phyloP scores from a whole-genome alignment of 163 green algal genomes.

The Trebouxia gelatinosa region DNA sequence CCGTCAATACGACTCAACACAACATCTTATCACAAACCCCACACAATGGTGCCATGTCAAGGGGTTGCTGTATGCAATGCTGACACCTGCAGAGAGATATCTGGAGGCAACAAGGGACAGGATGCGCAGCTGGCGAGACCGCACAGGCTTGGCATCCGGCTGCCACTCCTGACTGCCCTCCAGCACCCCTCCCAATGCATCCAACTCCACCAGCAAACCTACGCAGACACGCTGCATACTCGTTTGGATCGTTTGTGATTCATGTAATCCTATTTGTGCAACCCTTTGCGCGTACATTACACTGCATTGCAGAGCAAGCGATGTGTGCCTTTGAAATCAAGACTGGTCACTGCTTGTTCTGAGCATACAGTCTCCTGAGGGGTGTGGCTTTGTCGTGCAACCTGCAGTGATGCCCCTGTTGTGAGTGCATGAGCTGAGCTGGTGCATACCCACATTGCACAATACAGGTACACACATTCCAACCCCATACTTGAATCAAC shows the following conservation, averaged over 20 bases:
- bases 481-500: too few relatives aligned
- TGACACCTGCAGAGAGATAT: constrained; percentile 22
- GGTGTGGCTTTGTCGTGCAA: too few relatives aligned
- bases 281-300: too few relatives aligned
- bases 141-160: constrained; percentile 18
- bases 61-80: constrained; percentile 28
- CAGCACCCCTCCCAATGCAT: constrained; percentile 31
- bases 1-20: not conserved
- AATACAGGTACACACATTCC: too few relatives aligned
- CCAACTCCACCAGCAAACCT: constrained; percentile 33
- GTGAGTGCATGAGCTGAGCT: too few relatives aligned
- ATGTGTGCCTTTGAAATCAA: not conserved
- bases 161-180: constrained; percentile 29
- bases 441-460: too few relatives aligned
- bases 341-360: not conserved
- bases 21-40: too few relatives aligned
- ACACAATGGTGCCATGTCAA: not conserved
- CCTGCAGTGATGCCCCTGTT: too few relatives aligned
- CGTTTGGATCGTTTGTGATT: too few relatives aligned
- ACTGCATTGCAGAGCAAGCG: constrained; percentile 3
- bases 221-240: too few relatives aligned
- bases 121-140: constrained; percentile 28
- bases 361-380: not conserved
- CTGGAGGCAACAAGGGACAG: constrained; percentile 26
- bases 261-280: too few relatives aligned